phyloP scores from a whole-genome alignment of 345 rosid species.

The Ceriops zippeliana region DNA sequence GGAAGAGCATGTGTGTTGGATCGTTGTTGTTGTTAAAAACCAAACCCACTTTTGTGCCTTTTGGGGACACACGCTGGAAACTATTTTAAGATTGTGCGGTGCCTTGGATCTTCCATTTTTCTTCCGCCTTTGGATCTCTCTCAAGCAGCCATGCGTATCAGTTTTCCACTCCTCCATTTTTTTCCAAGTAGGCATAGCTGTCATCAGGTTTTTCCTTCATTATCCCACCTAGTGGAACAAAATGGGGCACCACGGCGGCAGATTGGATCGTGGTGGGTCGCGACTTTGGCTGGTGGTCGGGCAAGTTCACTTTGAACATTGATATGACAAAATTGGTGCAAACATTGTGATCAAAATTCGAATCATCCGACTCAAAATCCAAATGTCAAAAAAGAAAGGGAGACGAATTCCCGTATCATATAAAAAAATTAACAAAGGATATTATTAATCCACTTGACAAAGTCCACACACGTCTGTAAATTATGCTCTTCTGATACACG shows the following conservation, averaged over 20 bases:
- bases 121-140: conserved; percentile 48
- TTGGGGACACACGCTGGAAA: conserved; percentile 53
- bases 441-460: too few relatives aligned
- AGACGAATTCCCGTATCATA: too few relatives aligned
- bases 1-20: conserved; percentile 57
- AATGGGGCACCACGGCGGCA: conserved; percentile 20
- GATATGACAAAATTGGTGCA: neutral
- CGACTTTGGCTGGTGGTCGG: conserved; percentile 28
- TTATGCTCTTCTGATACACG: too few relatives aligned
- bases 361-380: too few relatives aligned
- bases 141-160: conserved; percentile 33
- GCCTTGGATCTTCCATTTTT: conserved; percentile 34
- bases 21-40: conserved; percentile 52
- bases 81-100: conserved; percentile 36
- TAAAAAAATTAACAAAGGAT: too few relatives aligned
- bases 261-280: conserved; percentile 34
- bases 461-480: too few relatives aligned
- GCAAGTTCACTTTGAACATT: neutral
- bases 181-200: conserved; percentile 64
- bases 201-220: conserved; percentile 42
- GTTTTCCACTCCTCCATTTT: conserved; percentile 24
- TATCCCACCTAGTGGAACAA: conserved; percentile 45
- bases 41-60: conserved; percentile 44
- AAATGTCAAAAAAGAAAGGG: too few relatives aligned
- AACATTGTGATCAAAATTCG: too few relatives aligned